Conservation (phyloP, 345 rosid genomes). For the Gossypium arboreum region DNA sequence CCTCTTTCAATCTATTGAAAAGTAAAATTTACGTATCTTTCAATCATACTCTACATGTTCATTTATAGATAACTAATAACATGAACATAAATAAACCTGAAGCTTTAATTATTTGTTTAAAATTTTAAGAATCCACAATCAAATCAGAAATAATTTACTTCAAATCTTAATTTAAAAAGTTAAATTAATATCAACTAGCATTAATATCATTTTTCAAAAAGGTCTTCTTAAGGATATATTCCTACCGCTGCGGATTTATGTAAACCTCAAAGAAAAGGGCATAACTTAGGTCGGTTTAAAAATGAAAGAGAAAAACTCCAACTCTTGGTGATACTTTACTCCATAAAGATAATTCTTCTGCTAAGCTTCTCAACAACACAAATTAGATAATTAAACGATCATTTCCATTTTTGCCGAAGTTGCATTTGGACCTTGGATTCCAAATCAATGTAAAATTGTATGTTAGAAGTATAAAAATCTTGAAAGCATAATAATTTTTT, state of each 20-base stretch:
- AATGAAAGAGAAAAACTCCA: neutral
- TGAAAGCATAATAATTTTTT: neutral
- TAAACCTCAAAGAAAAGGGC: neutral
- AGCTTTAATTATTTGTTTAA: neutral
- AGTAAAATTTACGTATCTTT: neutral
- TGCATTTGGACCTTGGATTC: neutral
- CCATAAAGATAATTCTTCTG: neutral
- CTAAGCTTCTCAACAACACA: neutral
- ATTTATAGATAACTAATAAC: neutral
- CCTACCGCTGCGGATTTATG: neutral
- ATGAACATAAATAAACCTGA: neutral
- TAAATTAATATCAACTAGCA: neutral
- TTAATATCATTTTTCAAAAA: neutral
- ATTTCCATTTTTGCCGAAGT: neutral
- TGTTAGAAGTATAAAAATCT: neutral
- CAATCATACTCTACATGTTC: neutral
- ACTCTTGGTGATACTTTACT: neutral
- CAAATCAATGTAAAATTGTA: neutral
- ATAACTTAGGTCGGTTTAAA: neutral
- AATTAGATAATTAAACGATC: neutral
- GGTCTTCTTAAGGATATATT: neutral
- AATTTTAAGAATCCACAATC: too few relatives aligned
- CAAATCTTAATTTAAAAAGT: neutral
- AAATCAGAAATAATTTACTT: neutral
- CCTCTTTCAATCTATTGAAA: neutral